Evolutionary conservation across 257 asterid genomes (phyloP).

Genomic region (Nyctanthes arbortristis): DNA sequence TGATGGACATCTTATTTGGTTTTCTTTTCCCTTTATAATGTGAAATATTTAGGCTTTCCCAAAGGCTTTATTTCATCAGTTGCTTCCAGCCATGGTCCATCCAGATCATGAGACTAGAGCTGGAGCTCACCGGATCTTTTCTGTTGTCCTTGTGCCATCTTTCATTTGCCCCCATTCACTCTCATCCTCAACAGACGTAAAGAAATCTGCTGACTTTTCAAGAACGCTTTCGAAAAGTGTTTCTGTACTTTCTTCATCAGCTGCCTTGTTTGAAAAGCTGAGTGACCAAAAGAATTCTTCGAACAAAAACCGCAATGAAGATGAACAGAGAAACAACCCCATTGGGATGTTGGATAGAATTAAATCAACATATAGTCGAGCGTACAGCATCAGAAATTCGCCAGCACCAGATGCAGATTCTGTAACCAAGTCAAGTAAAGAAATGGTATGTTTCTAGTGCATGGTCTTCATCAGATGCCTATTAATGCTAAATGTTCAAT

Average conservation of each 20-base stretch:
- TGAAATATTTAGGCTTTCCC: slow-evolving; percentile 84
- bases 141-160: slow-evolving; percentile 94
- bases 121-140: slow-evolving; percentile 91
- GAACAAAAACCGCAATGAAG: slow-evolving; percentile 38
- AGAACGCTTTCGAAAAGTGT: slow-evolving; percentile 90
- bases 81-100: slow-evolving; percentile 94
- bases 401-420: slow-evolving; percentile 44
- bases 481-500: slow-evolving; percentile 12
- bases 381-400: slow-evolving; percentile 52
- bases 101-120: slow-evolving; percentile 88
- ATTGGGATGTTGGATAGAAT: slow-evolving; percentile 67
- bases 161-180: slow-evolving; percentile 62
- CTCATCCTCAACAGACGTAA: slow-evolving; percentile 31
- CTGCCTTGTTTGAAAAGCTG: slow-evolving; percentile 86
- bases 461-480: slow-evolving; percentile 15
- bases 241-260: slow-evolving; percentile 94
- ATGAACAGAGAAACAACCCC: slow-evolving; percentile 43
- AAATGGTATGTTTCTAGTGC: slow-evolving; percentile 40
- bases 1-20: too few species aligned
- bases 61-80: slow-evolving; percentile 91
- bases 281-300: slow-evolving; percentile 44
- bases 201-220: slow-evolving; percentile 53
- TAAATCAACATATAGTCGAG: slow-evolving; percentile 76
- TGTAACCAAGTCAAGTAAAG: slow-evolving; percentile 47
- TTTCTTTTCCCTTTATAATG: neutral